Base-by-base conservation (phyloP, 345 rosid genomes). In the Citropsis articulata region DNA sequence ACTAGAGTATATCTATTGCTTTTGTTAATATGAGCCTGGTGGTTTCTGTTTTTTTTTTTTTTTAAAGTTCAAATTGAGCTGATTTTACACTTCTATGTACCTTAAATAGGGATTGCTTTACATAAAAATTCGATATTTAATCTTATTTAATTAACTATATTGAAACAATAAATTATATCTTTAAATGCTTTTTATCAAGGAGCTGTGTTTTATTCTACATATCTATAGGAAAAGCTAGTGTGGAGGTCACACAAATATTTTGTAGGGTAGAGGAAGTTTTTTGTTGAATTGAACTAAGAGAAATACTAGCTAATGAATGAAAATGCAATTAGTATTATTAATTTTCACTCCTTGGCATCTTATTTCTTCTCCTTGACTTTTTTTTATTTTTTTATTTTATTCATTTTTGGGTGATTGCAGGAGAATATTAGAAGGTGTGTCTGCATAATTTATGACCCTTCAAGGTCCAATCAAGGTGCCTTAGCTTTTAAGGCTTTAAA, bases 361-460 rank as follows among this genome's bases (percentile, higher is more conserved):
- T 69, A 68, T 28, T 30, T 50, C 21, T 72, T 31, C 19, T 16
- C 2, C 38, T 27, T 38, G 36, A 35, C 0, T 63, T 48, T 35
- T 65, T 6, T 18, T 57, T 45, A 2, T 25, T 5, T 40, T 53
- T 75, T 21, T 28, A 65, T 36, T 60, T 69, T 4, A 19, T 57
- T n/a, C n/a, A n/a, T n/a, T n/a, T 19, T 31, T 75, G 77, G 33
- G 16, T 78, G 24, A 45, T 50, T 81, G 57, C 91, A 97, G 97
- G 98, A 97, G 81, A 97, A 93, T 80, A 97, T 97, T 75, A 94
- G 85, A 86, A 87, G 97, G 81, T 97, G 98, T 81, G 99, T 97
- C 9, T 93, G 99, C 85, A 94, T 97, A 79, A 91, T 97, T 65
- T 97, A 94, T 84, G 99, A 94, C 85, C 99, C 99, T 79, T 94